Conservation (phyloP, 1,139 yeast genomes). For the Blastobotrys indianensis region DNA sequence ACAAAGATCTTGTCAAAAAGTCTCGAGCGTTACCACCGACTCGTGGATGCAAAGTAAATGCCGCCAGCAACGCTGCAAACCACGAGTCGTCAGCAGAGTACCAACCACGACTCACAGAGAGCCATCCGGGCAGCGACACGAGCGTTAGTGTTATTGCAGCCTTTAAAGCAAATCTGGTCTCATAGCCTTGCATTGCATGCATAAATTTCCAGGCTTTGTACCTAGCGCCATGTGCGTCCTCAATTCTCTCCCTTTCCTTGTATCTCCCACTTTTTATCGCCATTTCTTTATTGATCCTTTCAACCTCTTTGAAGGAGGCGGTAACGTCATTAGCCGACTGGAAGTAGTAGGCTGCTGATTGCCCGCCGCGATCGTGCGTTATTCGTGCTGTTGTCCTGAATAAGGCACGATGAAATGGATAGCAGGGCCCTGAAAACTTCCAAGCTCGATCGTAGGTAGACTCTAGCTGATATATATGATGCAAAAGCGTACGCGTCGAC, state of each 20-base stretch:
- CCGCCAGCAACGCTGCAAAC: slow-evolving; percentile 41
- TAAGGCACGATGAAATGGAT: slow-evolving; percentile 39
- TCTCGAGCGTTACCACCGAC: slow-evolving; percentile 41
- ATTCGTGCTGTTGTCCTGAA: slow-evolving; percentile 40
- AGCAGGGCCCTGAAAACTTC: slow-evolving; percentile 35
- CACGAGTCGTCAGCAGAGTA: slow-evolving; percentile 39
- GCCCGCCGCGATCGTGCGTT: slow-evolving; percentile 44
- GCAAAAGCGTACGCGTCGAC: slow-evolving; percentile 10
- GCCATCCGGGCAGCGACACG: slow-evolving; percentile 42
- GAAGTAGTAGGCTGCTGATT: slow-evolving; percentile 39
- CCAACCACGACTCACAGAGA: slow-evolving; percentile 38
- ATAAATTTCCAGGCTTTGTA: slow-evolving; percentile 37
- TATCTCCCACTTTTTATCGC: background rate
- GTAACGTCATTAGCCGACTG: slow-evolving; percentile 44
- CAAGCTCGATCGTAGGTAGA: slow-evolving; percentile 22
- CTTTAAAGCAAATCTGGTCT: slow-evolving; percentile 42
- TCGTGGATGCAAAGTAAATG: slow-evolving; percentile 38
- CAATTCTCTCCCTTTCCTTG: slow-evolving; percentile 7
- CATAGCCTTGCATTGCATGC: slow-evolving; percentile 34
- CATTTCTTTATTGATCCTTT: slow-evolving; percentile 30
- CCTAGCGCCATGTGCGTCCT: slow-evolving; percentile 15
- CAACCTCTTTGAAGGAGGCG: slow-evolving; percentile 41
- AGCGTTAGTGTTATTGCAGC: slow-evolving; percentile 35
- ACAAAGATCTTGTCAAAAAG: slow-evolving; percentile 32
- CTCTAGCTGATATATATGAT: background rate